These are phyloP conservation scores for Cyclotella sp. DNA, from an alignment of 108 stramenopile genomes.

Conservation along the genomic window DNA sequence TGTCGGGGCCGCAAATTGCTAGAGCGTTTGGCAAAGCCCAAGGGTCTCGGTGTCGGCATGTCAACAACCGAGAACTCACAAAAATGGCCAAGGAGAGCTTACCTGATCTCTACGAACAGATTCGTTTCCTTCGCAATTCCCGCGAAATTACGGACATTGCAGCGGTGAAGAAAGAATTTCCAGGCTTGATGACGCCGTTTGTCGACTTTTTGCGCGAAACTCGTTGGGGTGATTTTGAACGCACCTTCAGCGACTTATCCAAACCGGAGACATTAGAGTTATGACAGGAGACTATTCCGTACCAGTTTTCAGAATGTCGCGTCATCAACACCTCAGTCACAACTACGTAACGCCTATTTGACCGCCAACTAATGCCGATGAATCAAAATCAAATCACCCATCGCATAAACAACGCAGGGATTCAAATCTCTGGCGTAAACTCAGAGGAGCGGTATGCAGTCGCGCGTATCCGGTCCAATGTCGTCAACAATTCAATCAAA, in stretches of 20 bases:
- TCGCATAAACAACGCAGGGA: no score
- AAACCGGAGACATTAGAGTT: neutral
- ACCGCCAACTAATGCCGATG: no score
- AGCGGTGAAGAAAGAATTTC: constrained; percentile 18
- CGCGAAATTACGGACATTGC: constrained; percentile 19
- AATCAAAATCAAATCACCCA: no score
- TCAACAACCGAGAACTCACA: constrained; percentile 9
- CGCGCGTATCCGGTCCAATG: no score
- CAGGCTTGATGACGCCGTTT: constrained; percentile 26
- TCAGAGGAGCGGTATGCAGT: no score
- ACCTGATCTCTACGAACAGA: constrained; percentile 24
- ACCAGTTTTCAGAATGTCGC: no score
- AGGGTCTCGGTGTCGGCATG: constrained; percentile 19
- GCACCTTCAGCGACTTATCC: constrained; percentile 20
- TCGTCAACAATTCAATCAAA: no score
- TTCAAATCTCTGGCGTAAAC: no score
- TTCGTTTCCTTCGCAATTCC: constrained; percentile 22
- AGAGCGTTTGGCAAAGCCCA: constrained; percentile 30
- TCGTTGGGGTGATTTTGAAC: constrained; percentile 3
- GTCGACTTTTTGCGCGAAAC: constrained; percentile 28
- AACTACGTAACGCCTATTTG: no score
- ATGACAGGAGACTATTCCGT: no score
- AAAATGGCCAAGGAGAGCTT: constrained; percentile 22
- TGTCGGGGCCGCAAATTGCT: constrained; percentile 31
- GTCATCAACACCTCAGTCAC: no score